Evolutionary conservation across 2,329 filamentous ascomycete genomes (phyloP).

Genomic region (Sclerotiophoma versabilis): DNA sequence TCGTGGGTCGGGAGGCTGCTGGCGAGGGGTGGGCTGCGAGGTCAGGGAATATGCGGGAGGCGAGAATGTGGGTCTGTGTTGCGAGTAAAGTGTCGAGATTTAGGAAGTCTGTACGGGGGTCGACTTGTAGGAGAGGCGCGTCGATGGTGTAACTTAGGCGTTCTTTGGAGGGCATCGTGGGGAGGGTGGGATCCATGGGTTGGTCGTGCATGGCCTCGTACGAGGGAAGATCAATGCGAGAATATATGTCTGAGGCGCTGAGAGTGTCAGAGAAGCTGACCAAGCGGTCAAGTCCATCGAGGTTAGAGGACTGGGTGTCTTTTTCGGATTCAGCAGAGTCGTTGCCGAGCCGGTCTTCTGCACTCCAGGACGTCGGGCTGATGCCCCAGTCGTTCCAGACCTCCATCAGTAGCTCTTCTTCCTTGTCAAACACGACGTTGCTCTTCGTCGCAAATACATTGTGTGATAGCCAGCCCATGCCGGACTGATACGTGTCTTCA

Average conservation of each 20-base stretch:
- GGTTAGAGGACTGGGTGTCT: not conserved
- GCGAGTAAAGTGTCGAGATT: conserved; percentile 46
- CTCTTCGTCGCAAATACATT: conserved; percentile 59
- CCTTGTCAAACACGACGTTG: conserved; percentile 53
- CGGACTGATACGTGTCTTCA: conserved; percentile 74
- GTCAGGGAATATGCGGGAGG: conserved; percentile 23
- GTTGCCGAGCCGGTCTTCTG: conserved; percentile 50
- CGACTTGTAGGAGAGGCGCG: conserved; percentile 61
- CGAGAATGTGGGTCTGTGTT: conserved; percentile 36
- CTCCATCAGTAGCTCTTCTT: conserved; percentile 71
- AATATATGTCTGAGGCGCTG: conserved; percentile 71
- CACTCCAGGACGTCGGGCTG: conserved; percentile 64
- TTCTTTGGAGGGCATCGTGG: conserved; percentile 62
- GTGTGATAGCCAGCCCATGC: conserved; percentile 78
- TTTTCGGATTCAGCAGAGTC: conserved; percentile 27
- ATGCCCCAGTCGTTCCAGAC: conserved; percentile 72
- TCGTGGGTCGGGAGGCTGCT: not conserved
- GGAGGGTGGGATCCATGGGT: conserved; percentile 69
- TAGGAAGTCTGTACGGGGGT: conserved; percentile 55
- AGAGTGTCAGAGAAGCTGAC: conserved; percentile 64
- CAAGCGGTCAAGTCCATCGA: conserved; percentile 55
- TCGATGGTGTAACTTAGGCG: conserved; percentile 63
- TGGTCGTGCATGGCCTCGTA: conserved; percentile 47
- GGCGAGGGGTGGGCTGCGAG: not conserved
- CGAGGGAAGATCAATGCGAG: conserved; percentile 56